Conservation (phyloP, 164 flowering plant species). For the Buxus sempervirens region DNA sequence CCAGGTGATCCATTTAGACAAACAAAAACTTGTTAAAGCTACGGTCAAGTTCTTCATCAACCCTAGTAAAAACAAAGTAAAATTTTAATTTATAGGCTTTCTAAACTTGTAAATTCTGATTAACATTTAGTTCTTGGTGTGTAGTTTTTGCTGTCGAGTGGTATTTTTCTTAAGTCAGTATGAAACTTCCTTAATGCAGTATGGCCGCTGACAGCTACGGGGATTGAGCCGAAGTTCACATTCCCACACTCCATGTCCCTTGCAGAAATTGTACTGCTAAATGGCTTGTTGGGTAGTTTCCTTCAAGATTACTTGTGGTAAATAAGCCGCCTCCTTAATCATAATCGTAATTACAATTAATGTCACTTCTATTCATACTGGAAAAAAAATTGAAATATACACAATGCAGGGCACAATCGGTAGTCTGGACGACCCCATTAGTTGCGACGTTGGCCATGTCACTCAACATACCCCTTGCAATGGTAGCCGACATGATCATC, state of each 20-base stretch:
- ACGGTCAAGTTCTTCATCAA: too few species aligned
- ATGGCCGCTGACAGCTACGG: conserved; percentile 50
- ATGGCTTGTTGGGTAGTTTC: conserved; percentile 60
- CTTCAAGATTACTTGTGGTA: conserved; percentile 66
- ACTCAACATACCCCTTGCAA: conserved; percentile 65
- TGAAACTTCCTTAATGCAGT: conserved; percentile 29
- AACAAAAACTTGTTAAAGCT: too few species aligned
- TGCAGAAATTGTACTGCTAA: conserved; percentile 41
- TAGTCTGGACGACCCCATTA: conserved; percentile 72
- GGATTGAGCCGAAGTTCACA: conserved; percentile 51
- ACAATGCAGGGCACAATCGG: conserved; percentile 55
- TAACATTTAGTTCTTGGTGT: too few species aligned
- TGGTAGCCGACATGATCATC: conserved; percentile 66
- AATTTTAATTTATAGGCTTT: too few species aligned
- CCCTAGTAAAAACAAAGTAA: too few species aligned
- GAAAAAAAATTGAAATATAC: background rate
- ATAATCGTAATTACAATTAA: background rate
- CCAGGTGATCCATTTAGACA: too few species aligned
- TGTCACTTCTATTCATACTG: background rate
- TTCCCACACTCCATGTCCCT: conserved; percentile 45
- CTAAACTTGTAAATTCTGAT: too few species aligned
- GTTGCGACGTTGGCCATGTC: conserved; percentile 70
- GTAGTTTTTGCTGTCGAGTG: too few species aligned
- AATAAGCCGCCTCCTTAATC: background rate
- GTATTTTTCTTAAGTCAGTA: too few species aligned